These are phyloP conservation scores for Coemansia sp. DNA, from an alignment of 192 early-diverging fungal species.

Conservation along the genomic window DNA sequence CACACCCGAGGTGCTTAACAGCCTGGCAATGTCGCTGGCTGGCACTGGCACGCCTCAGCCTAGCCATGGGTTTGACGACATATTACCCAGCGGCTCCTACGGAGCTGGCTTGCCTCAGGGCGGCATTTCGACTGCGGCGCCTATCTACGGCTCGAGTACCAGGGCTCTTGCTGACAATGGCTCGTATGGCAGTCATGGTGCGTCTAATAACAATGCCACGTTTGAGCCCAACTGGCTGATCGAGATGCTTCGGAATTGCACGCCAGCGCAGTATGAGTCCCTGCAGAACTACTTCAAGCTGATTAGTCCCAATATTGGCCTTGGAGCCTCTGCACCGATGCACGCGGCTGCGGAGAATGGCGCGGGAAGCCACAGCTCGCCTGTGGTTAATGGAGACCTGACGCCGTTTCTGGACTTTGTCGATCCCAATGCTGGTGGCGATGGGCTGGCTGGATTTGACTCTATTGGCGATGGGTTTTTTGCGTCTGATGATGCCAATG, in stretches of 20 bases:
- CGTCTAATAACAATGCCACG: not conserved
- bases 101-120: not conserved
- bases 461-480: not conserved
- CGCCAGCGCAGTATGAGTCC: conserved; percentile 32
- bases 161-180: not conserved
- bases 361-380: not conserved
- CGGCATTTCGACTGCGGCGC: not conserved
- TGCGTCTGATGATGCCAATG: not conserved
- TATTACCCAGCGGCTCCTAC: not conserved
- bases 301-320: conserved; percentile 2
- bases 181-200: not conserved
- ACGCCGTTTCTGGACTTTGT: conserved; percentile 49
- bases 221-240: conserved; percentile 5
- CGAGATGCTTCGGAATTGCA: conserved; percentile 10
- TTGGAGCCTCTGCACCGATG: not conserved
- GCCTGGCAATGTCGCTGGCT: conserved; percentile 1
- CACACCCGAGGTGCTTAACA: conserved; percentile 3
- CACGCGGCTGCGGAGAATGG: not conserved
- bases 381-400: not conserved
- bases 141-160: not conserved
- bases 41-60: not conserved
- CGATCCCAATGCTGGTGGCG: conserved; percentile 13
- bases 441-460: conserved; percentile 3
- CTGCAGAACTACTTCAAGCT: conserved; percentile 20
- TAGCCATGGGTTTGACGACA: not conserved